Conservation (phyloP, 805 yeast genomes). For the Wickerhamomyces hampshirensis region DNA sequence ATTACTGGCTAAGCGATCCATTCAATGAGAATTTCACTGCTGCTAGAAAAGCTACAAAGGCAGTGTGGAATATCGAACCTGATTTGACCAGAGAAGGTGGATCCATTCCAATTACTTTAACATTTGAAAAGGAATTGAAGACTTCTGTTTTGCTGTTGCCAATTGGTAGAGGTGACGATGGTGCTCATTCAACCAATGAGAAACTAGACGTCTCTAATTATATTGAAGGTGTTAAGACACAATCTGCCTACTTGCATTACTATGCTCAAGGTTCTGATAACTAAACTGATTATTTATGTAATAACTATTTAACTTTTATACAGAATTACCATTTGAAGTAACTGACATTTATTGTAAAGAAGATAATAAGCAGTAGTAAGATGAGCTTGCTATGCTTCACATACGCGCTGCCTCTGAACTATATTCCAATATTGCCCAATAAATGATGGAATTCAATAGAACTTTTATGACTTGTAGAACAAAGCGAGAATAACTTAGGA, state of each 20-base stretch:
- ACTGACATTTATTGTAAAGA: no score
- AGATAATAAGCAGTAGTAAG: no score
- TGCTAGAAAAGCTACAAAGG: conserved; percentile 89
- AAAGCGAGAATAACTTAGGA: no score
- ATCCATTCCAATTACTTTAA: conserved; percentile 92
- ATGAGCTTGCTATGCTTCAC: no score
- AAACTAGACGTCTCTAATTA: conserved; percentile 85
- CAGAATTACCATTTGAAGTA: no score
- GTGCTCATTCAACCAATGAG: conserved; percentile 98
- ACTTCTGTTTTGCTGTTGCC: conserved; percentile 88
- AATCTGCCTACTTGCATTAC: conserved; percentile 91
- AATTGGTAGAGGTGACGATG: conserved; percentile 98
- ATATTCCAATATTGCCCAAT: no score
- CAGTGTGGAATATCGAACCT: conserved; percentile 93
- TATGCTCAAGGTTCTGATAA: conserved; percentile 38
- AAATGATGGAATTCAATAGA: no score
- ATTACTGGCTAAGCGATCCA: conserved; percentile 95
- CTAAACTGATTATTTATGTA: not conserved
- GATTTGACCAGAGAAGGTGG: conserved; percentile 99
- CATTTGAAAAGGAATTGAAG: conserved; percentile 83
- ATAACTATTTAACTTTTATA: conserved; percentile 1
- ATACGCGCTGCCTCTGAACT: no score
- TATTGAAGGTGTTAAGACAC: conserved; percentile 88
- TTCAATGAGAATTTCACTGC: conserved; percentile 90
- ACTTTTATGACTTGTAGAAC: no score